Evolutionary conservation across 305 asterid genomes (phyloP).

Genomic region (Fraxinus sp.): DNA sequence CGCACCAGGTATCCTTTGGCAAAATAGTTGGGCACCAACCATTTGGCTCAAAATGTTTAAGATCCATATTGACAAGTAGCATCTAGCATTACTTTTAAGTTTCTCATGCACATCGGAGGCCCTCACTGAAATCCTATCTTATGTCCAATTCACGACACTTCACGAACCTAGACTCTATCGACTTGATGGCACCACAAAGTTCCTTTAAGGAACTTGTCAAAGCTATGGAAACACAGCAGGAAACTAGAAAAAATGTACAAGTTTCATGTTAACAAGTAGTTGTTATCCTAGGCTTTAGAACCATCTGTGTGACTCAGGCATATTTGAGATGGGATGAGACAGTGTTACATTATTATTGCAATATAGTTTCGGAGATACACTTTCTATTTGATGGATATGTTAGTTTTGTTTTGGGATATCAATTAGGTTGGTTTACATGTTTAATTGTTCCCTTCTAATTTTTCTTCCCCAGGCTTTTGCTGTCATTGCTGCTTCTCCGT

Average conservation of each 20-base stretch:
- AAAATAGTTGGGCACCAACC: not conserved
- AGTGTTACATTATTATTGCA: not conserved
- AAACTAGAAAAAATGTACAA: not conserved
- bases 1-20: not conserved
- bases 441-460: slow-evolving; percentile 12
- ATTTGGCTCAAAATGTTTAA: slow-evolving; percentile 1
- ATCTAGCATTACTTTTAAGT: not conserved
- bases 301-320: not conserved
- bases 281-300: not conserved
- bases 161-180: not conserved
- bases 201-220: not conserved
- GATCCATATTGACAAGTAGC: not conserved
- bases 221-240: not conserved
- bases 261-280: not conserved
- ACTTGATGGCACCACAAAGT: not conserved
- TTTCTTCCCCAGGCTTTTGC: slow-evolving; percentile 79
- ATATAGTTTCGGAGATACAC: not conserved
- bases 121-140: not conserved
- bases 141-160: not conserved
- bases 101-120: not conserved
- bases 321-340: not conserved
- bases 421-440: not conserved
- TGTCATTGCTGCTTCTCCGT: slow-evolving; percentile 88
- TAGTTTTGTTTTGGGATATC: not conserved
- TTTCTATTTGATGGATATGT: not conserved